These are phyloP conservation scores for Citrus australasica DNA, from an alignment of 345 rosid genomes.

Conservation along the genomic window DNA sequence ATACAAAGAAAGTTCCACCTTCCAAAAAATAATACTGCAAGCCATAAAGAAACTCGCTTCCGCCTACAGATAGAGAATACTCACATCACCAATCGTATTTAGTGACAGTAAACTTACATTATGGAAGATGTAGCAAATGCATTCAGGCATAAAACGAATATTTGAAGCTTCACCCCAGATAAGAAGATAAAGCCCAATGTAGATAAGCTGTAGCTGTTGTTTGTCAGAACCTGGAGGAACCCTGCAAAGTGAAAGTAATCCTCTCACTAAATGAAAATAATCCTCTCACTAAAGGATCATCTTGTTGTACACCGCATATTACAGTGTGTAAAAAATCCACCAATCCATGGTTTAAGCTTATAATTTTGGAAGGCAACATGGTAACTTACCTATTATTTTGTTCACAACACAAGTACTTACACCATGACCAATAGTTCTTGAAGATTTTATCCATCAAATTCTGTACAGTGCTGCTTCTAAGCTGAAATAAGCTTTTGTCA, in stretches of 20 bases:
- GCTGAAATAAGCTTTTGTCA: slow-evolving; percentile 49
- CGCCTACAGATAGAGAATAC: background rate
- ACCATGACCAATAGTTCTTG: slow-evolving; percentile 95
- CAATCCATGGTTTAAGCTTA: background rate
- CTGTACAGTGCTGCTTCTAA: slow-evolving; percentile 41
- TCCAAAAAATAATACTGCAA: slow-evolving; percentile 2
- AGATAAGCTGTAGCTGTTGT: slow-evolving; percentile 70
- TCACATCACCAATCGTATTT: background rate
- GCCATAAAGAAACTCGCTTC: slow-evolving; percentile 1
- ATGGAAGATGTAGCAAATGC: slow-evolving; percentile 97
- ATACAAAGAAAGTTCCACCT: background rate
- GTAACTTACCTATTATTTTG: slow-evolving; percentile 42
- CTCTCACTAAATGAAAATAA: slow-evolving; percentile 11
- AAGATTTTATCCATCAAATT: slow-evolving; percentile 57
- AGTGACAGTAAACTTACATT: slow-evolving; percentile 42
- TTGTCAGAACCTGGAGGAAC: slow-evolving; percentile 34
- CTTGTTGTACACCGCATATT: background rate
- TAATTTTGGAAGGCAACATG: slow-evolving; percentile 17
- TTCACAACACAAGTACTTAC: slow-evolving; percentile 61
- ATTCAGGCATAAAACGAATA: slow-evolving; percentile 97
- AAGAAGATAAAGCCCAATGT: slow-evolving; percentile 83
- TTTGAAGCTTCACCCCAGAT: slow-evolving; percentile 99
- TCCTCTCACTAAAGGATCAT: slow-evolving; percentile 5
- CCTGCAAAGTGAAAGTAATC: slow-evolving; percentile 42
- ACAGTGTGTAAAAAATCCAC: background rate